Percentiles rank a stretch among this genome's conserved stretches.
Evolutionary conservation across 2,329 filamentous ascomycete species (phyloP).

Genomic region (Alternaria sp.): DNA sequence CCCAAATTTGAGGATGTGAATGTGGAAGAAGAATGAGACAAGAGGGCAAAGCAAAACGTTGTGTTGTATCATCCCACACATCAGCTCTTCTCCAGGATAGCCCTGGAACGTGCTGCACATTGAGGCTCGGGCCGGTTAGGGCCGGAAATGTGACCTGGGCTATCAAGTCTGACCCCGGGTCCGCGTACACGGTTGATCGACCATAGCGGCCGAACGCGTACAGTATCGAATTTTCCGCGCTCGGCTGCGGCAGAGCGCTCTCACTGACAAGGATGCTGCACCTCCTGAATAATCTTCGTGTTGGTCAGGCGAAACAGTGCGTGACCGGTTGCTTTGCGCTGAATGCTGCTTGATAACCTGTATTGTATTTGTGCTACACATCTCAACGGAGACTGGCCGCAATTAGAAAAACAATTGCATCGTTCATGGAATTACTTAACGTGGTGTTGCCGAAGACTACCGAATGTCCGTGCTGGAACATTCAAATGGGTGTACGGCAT

Average conservation of each 20-base stretch:
- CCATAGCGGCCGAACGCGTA: constrained; percentile 32
- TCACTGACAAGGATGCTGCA: constrained; percentile 24
- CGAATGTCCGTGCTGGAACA: constrained; percentile 42
- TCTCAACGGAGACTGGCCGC: constrained; percentile 24
- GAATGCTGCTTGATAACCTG: constrained; percentile 15
- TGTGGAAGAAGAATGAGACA: constrained; percentile 5
- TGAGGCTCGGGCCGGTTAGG: constrained; percentile 44
- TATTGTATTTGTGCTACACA: constrained; percentile 41
- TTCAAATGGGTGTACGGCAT: constrained; percentile 43
- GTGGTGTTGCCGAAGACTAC: constrained; percentile 37
- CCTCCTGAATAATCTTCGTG: constrained; percentile 18
- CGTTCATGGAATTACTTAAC: constrained; percentile 25
- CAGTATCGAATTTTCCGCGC: constrained; percentile 29
- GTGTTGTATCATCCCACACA: constrained; percentile 14
- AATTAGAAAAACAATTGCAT: constrained; percentile 37
- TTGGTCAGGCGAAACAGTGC: constrained; percentile 21
- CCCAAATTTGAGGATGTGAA: not conserved
- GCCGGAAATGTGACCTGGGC: constrained; percentile 33
- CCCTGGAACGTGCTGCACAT: constrained; percentile 34
- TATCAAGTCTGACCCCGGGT: constrained; percentile 28
- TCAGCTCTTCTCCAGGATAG: constrained; percentile 16
- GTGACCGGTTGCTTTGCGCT: constrained; percentile 18
- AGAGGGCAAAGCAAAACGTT: constrained; percentile 20
- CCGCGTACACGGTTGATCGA: constrained; percentile 41
- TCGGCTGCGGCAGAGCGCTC: constrained; percentile 24